Evolutionary conservation across 257 asterid species (phyloP).

Genomic region (Paulownia fortunei): DNA sequence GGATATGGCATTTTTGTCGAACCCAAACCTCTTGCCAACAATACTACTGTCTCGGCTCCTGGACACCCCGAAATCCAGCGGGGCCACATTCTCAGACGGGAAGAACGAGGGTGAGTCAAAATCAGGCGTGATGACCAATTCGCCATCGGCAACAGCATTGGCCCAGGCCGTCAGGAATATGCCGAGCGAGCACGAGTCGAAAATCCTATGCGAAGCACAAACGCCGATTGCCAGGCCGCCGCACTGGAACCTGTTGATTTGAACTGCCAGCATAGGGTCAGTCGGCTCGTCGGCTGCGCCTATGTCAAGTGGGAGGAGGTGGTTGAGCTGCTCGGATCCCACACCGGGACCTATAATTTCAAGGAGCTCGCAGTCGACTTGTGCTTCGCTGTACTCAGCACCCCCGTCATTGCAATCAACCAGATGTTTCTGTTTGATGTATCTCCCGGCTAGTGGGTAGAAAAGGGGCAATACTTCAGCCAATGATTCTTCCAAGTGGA

Average conservation of each 20-base stretch:
- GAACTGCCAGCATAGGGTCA: constrained; percentile 27
- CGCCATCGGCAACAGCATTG: background rate
- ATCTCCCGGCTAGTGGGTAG: constrained; percentile 30
- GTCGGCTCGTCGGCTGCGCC: constrained; percentile 16
- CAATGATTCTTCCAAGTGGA: background rate
- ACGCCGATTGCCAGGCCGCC: constrained; percentile 25
- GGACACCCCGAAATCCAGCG: background rate
- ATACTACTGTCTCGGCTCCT: background rate
- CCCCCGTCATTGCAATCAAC: constrained; percentile 30
- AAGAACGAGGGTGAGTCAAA: constrained; percentile 17
- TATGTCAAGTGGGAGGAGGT: constrained; percentile 21
- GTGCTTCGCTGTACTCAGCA: constrained; percentile 12
- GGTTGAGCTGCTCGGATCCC: background rate
- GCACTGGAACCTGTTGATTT: constrained; percentile 24
- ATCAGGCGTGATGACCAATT: background rate
- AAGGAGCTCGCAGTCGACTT: constrained; percentile 6
- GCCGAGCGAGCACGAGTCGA: constrained; percentile 30
- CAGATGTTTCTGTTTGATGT: background rate
- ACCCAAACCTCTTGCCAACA: constrained; percentile 8
- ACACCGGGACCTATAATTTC: background rate
- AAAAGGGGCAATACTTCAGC: constrained; percentile 12
- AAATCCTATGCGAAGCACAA: constrained; percentile 26
- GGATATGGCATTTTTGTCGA: constrained; percentile 18
- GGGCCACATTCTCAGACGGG: constrained; percentile 3
- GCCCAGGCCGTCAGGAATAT: constrained; percentile 25